These are phyloP conservation scores for Echites panduratus DNA, from an alignment of 257 asterid species.

Conservation along the genomic window DNA sequence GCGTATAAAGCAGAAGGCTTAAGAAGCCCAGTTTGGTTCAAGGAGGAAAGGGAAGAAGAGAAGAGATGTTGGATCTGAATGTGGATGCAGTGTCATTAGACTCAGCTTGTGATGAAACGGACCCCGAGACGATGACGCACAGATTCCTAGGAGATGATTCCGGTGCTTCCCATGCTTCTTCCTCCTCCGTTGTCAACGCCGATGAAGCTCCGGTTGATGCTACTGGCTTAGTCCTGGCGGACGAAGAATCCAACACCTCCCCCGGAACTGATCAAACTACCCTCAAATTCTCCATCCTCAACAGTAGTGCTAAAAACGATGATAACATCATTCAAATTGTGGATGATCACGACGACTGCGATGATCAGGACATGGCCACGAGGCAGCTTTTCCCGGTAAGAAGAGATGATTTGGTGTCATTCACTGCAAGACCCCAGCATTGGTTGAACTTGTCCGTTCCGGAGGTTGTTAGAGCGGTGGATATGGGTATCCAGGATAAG, in stretches of 20 bases:
- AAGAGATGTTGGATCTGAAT: slow-evolving; percentile 85
- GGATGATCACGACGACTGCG: slow-evolving; percentile 18
- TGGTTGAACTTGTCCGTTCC: slow-evolving; percentile 72
- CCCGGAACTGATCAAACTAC: slow-evolving; percentile 30
- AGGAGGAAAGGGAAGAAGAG: neutral
- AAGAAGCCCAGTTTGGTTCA: neutral
- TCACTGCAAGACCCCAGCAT: slow-evolving; percentile 21
- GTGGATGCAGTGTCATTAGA: slow-evolving; percentile 45
- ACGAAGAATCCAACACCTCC: slow-evolving; percentile 53
- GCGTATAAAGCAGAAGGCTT: neutral
- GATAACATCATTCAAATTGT: slow-evolving; percentile 27
- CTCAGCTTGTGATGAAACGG: slow-evolving; percentile 36
- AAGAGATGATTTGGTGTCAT: neutral
- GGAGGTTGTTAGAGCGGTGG: slow-evolving; percentile 27
- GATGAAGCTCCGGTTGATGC: neutral
- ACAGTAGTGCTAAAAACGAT: slow-evolving; percentile 4
- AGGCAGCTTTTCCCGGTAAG: slow-evolving; percentile 55
- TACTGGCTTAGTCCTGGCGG: slow-evolving; percentile 21
- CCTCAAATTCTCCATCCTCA: slow-evolving; percentile 66
- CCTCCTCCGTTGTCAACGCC: slow-evolving; percentile 32
- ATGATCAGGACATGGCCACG: slow-evolving; percentile 12
- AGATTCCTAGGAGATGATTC: slow-evolving; percentile 34
- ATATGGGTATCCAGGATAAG: slow-evolving; percentile 28
- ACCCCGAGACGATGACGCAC: slow-evolving; percentile 17
- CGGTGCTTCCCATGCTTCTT: slow-evolving; percentile 43